These are phyloP conservation scores for Austroboletus novae-zelandiae DNA, from an alignment of 1,284 basidiomycete species.

Conservation along the genomic window DNA sequence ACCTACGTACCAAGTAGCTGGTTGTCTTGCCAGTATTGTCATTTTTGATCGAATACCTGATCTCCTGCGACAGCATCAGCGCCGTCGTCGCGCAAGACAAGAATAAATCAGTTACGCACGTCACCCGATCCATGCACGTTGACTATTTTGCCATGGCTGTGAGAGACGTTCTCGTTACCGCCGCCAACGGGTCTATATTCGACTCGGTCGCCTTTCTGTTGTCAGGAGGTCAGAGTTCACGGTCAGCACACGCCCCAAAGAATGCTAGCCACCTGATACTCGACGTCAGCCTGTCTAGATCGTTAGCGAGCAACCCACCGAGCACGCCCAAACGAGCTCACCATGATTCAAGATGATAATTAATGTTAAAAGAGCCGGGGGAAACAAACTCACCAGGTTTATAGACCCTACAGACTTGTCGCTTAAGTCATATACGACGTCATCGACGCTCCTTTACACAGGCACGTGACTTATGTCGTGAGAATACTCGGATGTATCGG, in stretches of 20 bases:
- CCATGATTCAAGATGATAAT: slow-evolving; percentile 9
- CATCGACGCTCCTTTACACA: slow-evolving; percentile 8
- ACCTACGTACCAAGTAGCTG: slow-evolving; percentile 35
- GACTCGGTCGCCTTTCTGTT: slow-evolving; percentile 41
- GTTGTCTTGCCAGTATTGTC: slow-evolving; percentile 43
- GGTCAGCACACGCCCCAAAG: neutral
- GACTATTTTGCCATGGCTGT: slow-evolving; percentile 38
- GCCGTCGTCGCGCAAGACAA: neutral
- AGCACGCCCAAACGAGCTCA: neutral
- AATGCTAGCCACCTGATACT: slow-evolving; percentile 19
- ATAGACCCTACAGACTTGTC: no score
- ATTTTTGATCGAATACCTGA: slow-evolving; percentile 41
- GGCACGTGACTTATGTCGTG: slow-evolving; percentile 13
- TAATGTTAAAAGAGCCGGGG: neutral
- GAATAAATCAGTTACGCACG: slow-evolving; percentile 13
- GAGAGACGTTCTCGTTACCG: slow-evolving; percentile 37
- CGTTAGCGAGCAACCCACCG: slow-evolving; percentile 1
- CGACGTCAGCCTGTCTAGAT: slow-evolving; percentile 14
- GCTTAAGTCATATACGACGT: slow-evolving; percentile 20
- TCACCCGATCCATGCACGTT: slow-evolving; percentile 31
- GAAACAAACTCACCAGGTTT: neutral
- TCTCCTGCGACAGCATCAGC: slow-evolving; percentile 22
- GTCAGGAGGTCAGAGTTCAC: slow-evolving; percentile 4
- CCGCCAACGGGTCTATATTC: slow-evolving; percentile 46
- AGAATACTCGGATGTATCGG: neutral